Percentiles rank a stretch among this genome's conserved stretches.
These are phyloP conservation scores for Eragrostis curvula DNA, from an alignment of 176 grass and related monocot species.

Conservation along the genomic window DNA sequence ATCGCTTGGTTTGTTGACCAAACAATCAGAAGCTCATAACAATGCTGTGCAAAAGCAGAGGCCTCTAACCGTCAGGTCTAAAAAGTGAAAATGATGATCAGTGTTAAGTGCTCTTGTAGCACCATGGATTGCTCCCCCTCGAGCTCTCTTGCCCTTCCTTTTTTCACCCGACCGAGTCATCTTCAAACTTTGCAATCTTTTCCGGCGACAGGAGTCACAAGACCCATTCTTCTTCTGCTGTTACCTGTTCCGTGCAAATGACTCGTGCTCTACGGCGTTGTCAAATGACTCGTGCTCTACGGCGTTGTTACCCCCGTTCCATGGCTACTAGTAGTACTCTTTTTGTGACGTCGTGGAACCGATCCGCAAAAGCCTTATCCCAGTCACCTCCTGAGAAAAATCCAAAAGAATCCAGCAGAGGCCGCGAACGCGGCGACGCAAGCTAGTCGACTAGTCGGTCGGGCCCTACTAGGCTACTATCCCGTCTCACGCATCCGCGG, in stretches of 20 bases:
- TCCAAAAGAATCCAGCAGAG: background rate
- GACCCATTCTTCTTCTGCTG: background rate
- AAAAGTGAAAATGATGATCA: background rate
- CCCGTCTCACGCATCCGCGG: background rate
- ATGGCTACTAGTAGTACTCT: background rate
- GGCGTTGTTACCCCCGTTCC: background rate
- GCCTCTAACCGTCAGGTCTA: background rate
- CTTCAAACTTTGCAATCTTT: background rate
- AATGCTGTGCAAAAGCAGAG: background rate
- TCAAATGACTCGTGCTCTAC: background rate
- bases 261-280: background rate
- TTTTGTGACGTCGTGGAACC: background rate
- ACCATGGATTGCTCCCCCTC: no score
- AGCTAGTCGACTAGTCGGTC: background rate
- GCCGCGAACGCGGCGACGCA: conserved; percentile 15
- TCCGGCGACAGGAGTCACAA: background rate
- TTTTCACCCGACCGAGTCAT: no score
- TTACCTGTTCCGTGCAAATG: no score
- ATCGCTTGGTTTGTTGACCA: conserved; percentile 29
- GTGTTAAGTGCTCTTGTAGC: background rate
- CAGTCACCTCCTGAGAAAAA: background rate
- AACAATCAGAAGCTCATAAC: background rate
- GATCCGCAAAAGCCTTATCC: background rate
- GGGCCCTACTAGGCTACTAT: background rate
- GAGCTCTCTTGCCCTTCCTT: no score